phyloP scores from a whole-genome alignment of 805 yeast genomes.

The Candida sphagnicola region DNA sequence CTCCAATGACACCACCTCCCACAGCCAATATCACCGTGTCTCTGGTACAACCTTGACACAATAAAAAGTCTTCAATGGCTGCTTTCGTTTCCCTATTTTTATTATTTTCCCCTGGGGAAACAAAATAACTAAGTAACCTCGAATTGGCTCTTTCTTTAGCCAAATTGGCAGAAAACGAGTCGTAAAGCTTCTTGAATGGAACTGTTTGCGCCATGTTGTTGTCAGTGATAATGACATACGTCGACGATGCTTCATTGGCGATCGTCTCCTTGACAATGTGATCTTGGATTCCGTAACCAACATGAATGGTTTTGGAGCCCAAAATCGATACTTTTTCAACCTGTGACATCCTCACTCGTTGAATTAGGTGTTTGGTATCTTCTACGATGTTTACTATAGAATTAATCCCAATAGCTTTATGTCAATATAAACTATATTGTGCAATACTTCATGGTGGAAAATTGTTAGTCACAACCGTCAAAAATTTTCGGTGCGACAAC shows the following conservation, averaged over 20 bases:
- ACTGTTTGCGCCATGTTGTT: constrained; percentile 68
- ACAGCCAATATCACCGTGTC: constrained; percentile 92
- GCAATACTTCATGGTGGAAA: neutral
- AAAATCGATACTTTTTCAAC: constrained; percentile 66
- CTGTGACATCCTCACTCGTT: constrained; percentile 11
- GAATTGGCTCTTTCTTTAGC: constrained; percentile 43
- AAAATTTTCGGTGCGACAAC: neutral
- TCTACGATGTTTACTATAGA: neutral
- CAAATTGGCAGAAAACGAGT: constrained; percentile 39
- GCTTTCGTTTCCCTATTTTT: constrained; percentile 89
- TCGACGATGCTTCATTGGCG: constrained; percentile 66
- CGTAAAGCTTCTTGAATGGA: constrained; percentile 47
- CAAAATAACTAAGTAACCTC: constrained; percentile 67
- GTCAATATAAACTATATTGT: neutral
- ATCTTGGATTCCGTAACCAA: constrained; percentile 76
- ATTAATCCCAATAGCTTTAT: too few relatives aligned
- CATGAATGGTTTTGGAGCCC: constrained; percentile 81
- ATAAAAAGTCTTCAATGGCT: constrained; percentile 83
- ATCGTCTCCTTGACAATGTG: constrained; percentile 72
- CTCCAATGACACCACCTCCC: constrained; percentile 99
- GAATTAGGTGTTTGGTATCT: neutral
- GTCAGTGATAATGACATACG: constrained; percentile 90
- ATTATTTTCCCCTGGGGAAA: constrained; percentile 91
- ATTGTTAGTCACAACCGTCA: neutral
- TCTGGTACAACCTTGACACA: constrained; percentile 84